Conservation (phyloP, 139 green algal species). For the Protoeuglena noctilucae region DNA sequence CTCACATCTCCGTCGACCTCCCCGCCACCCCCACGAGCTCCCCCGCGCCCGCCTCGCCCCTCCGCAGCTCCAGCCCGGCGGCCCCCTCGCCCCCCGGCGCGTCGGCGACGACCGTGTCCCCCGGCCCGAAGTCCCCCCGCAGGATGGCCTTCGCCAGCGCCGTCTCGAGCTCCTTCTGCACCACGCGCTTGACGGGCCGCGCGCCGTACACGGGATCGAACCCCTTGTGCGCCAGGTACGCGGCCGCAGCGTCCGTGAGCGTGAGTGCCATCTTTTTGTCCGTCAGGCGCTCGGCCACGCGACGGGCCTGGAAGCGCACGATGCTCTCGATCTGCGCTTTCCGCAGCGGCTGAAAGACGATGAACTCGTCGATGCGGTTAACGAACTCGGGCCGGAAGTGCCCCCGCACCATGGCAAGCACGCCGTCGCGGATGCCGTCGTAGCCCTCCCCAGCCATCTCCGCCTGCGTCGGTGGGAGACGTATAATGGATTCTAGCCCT, state of each 20-base stretch:
- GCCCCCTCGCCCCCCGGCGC: not conserved
- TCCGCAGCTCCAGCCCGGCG: not conserved
- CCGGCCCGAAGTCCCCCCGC: not conserved
- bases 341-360: constrained; percentile 77
- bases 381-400: constrained; percentile 94
- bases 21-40: too few relatives aligned
- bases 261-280: constrained; percentile 74
- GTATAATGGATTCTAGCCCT: not conserved
- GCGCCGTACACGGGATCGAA: constrained; percentile 90
- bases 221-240: constrained; percentile 52
- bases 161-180: constrained; percentile 95
- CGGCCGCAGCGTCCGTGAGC: constrained; percentile 46
- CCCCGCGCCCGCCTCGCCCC: too few relatives aligned
- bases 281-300: constrained; percentile 49
- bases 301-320: constrained; percentile 46
- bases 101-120: not conserved
- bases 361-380: constrained; percentile 94
- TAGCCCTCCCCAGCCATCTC: constrained; percentile 14
- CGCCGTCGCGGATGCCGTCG: constrained; percentile 13
- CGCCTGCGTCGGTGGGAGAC: too few relatives aligned
- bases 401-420: constrained; percentile 45
- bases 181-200: constrained; percentile 87
- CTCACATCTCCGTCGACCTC: too few relatives aligned
- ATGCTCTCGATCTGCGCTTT: constrained; percentile 63
- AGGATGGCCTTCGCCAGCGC: constrained; percentile 22